A percentile compares a stretch with the other conserved stretches of the same genome.
Evolutionary conservation across 2,329 filamentous ascomycete genomes (phyloP).

Genomic region (Xylogone sp.): DNA sequence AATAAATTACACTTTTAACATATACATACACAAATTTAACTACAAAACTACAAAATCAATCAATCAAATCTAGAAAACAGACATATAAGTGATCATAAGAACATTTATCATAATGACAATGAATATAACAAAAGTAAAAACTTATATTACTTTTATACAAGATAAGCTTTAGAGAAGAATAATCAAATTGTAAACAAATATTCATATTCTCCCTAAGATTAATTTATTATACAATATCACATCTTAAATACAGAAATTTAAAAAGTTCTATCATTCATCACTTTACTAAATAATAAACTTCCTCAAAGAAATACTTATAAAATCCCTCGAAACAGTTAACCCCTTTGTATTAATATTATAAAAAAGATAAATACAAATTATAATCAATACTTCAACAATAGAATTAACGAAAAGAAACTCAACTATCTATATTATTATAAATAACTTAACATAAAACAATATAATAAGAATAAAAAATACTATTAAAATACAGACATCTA

Average conservation of each 20-base stretch:
- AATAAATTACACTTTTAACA: slow-evolving; percentile 23
- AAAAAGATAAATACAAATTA: slow-evolving; percentile 1
- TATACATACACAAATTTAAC: slow-evolving; percentile 18
- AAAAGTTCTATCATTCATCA: slow-evolving; percentile 3
- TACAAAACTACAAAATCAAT: too few species aligned
- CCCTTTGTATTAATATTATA: neutral
- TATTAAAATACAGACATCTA: too few species aligned
- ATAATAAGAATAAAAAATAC: too few species aligned
- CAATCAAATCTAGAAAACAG: slow-evolving; percentile 11
- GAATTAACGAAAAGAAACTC: too few species aligned
- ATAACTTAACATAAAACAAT: too few species aligned
- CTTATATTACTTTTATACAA: slow-evolving; percentile 12
- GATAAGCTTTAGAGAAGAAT: slow-evolving; percentile 10
- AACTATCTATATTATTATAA: too few species aligned
- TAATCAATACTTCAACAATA: too few species aligned
- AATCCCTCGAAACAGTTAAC: slow-evolving; percentile 5
- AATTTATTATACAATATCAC: slow-evolving; percentile 12
- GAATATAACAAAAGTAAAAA: slow-evolving; percentile 18
- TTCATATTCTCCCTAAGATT: slow-evolving; percentile 14
- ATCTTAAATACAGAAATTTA: neutral
- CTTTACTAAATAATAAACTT: slow-evolving; percentile 2
- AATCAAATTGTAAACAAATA: slow-evolving; percentile 14
- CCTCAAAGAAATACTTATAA: neutral
- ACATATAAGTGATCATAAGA: slow-evolving; percentile 17
- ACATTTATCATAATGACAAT: slow-evolving; percentile 18